phyloP scores from a whole-genome alignment of 768 basidiomycete genomes.

The Pleurotus salmoneostramineus region DNA sequence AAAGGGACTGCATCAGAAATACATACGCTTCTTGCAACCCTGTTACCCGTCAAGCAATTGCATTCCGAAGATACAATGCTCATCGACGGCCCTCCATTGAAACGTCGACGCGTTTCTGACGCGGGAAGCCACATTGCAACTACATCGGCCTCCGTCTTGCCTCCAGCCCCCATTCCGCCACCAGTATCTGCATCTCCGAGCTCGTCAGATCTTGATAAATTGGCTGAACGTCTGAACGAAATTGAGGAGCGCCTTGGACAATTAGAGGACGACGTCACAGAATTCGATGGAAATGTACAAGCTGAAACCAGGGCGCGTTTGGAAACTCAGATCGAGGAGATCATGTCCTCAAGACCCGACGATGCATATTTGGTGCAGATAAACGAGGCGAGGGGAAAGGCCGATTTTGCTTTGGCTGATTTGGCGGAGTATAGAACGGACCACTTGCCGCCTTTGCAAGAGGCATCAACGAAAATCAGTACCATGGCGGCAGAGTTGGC shows the following conservation, averaged over 20 bases:
- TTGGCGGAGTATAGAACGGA: background rate
- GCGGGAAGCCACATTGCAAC: background rate
- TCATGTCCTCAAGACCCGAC: background rate
- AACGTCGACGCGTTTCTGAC: slow-evolving; percentile 1
- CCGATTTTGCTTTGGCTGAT: background rate
- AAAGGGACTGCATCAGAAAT: slow-evolving; percentile 2
- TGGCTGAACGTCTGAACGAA: background rate
- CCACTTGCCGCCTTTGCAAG: background rate
- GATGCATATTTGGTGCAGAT: background rate
- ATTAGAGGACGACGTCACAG: background rate
- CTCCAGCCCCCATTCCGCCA: background rate
- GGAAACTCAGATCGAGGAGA: background rate
- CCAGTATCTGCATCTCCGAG: background rate
- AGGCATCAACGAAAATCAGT: background rate
- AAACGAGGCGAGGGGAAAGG: background rate
- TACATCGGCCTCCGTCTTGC: background rate
- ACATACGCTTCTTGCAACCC: background rate
- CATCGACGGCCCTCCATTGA: background rate
- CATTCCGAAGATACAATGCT: background rate
- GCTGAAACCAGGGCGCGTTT: background rate
- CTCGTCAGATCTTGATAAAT: background rate
- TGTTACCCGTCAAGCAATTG: background rate
- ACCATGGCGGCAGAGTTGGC: background rate
- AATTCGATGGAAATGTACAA: background rate
- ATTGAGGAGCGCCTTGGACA: background rate